Conservation (phyloP, 2,329 filamentous ascomycete species). For the Pezicula neosporulosa region DNA sequence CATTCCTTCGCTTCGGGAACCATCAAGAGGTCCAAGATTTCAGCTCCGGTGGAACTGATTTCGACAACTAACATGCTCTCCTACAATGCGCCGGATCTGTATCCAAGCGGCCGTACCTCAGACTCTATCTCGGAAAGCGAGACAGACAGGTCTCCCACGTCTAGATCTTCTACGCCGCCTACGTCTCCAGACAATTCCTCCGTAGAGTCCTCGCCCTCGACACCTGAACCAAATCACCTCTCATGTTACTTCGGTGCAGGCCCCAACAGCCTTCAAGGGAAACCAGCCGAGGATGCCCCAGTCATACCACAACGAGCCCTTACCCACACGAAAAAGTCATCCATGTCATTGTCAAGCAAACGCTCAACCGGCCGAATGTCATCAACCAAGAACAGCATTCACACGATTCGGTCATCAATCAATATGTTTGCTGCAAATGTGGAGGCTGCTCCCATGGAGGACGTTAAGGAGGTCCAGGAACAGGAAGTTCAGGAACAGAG, state of each 20-base stretch:
- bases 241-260: conserved; percentile 57
- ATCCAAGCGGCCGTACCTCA: conserved; percentile 36
- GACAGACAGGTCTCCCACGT: conserved; percentile 56
- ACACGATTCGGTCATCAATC: conserved; percentile 50
- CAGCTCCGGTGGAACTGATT: conserved; percentile 78
- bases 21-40: conserved; percentile 67
- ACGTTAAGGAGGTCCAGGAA: conserved; percentile 9
- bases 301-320: conserved; percentile 73
- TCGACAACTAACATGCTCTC: conserved; percentile 96
- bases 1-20: conserved; percentile 18
- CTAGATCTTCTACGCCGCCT: conserved; percentile 35
- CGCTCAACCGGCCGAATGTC: conserved; percentile 61
- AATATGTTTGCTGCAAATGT: conserved; percentile 23
- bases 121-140: conserved; percentile 64
- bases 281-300: conserved; percentile 45
- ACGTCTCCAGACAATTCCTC: conserved; percentile 43
- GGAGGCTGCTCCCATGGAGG: conserved; percentile 20
- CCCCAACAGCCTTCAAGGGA: conserved; percentile 7
- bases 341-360: conserved; percentile 70
- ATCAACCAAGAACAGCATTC: conserved; percentile 54
- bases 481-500: no score
- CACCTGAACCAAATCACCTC: conserved; percentile 62
- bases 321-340: conserved; percentile 85
- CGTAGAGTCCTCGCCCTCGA: conserved; percentile 38
- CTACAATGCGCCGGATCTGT: conserved; percentile 87